phyloP scores from a whole-genome alignment of 306 rosid genomes.

The Pyrus bretschneideri region DNA sequence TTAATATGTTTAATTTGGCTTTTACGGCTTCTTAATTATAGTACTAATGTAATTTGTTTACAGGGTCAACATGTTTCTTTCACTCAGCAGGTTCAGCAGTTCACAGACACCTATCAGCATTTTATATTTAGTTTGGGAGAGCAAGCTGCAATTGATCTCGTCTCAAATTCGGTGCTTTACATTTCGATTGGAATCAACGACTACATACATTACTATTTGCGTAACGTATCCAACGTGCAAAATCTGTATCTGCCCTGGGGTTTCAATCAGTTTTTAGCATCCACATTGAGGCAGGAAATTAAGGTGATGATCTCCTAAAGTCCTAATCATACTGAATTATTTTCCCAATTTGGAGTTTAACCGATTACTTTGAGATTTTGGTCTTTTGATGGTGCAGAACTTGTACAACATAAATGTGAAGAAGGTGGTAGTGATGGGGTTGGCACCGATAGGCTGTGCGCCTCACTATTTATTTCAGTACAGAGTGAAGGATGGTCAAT shows the following conservation, averaged over 20 bases:
- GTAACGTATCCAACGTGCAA: conserved; percentile 57
- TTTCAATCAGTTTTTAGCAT: conserved; percentile 71
- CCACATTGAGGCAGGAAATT: conserved; percentile 47
- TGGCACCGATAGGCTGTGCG: conserved; percentile 87
- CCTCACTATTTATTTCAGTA: conserved; percentile 74
- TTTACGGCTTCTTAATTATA: not conserved
- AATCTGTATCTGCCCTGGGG: conserved; percentile 66
- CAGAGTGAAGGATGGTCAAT: conserved; percentile 50
- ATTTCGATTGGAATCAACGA: conserved; percentile 86
- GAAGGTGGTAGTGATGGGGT: conserved; percentile 72
- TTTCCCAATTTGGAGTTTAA: not conserved
- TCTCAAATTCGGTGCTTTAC: conserved; percentile 58
- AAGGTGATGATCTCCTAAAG: conserved; percentile 29
- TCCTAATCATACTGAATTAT: too few relatives aligned
- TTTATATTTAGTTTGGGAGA: conserved; percentile 64
- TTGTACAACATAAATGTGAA: conserved; percentile 62
- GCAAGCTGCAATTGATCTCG: conserved; percentile 42
- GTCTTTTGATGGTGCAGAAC: conserved; percentile 46
- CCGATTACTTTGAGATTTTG: not conserved
- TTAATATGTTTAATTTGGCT: not conserved
- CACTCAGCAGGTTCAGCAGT: conserved; percentile 78
- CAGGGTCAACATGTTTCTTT: conserved; percentile 88
- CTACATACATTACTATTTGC: conserved; percentile 80
- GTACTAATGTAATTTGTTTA: not conserved
- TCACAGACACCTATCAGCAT: conserved; percentile 62